A percentile compares a stretch with the other conserved stretches of the same genome.
Conservation (phyloP, 768 basidiomycete species). For the Tricholoma terreum region DNA sequence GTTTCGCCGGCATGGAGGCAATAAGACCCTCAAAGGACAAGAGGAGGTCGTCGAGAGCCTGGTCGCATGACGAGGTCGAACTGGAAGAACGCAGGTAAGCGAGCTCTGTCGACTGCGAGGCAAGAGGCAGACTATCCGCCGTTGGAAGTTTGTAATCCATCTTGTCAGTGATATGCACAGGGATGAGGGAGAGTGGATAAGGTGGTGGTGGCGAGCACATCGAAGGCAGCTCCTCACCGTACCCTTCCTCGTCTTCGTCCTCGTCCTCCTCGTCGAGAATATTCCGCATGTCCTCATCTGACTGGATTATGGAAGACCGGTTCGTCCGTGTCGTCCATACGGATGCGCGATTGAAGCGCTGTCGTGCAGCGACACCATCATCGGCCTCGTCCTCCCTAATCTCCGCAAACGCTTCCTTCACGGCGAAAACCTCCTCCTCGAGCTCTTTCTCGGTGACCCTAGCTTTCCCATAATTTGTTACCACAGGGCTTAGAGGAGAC, state of each 20-base stretch:
- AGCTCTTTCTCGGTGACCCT: slow-evolving; percentile 4
- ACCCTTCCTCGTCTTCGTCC: slow-evolving; percentile 7
- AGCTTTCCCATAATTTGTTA: slow-evolving; percentile 3
- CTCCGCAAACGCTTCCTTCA: slow-evolving; percentile 12
- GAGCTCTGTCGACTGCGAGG: slow-evolving; percentile 6
- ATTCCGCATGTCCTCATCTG: neutral
- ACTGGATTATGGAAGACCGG: neutral
- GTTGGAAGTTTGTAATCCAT: neutral
- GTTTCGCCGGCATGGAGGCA: slow-evolving; percentile 10
- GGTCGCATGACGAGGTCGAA: slow-evolving; percentile 8
- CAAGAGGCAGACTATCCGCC: neutral
- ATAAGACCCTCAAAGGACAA: slow-evolving; percentile 19
- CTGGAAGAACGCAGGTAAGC: slow-evolving; percentile 6
- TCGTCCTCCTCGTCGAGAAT: neutral
- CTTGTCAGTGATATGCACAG: neutral
- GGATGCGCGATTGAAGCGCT: slow-evolving; percentile 16
- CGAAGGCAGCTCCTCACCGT: slow-evolving; percentile 4
- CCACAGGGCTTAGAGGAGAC: neutral
- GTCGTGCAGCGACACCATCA: slow-evolving; percentile 10
- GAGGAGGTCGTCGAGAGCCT: slow-evolving; percentile 18
- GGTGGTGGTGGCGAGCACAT: slow-evolving; percentile 14
- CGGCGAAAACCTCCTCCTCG: slow-evolving; percentile 13
- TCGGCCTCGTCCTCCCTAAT: slow-evolving; percentile 7
- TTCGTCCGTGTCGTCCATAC: slow-evolving; percentile 14
- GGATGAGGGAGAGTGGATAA: slow-evolving; percentile 8